phyloP scores from a whole-genome alignment of 208 protist species.

The Entamoeba nuttalli region DNA sequence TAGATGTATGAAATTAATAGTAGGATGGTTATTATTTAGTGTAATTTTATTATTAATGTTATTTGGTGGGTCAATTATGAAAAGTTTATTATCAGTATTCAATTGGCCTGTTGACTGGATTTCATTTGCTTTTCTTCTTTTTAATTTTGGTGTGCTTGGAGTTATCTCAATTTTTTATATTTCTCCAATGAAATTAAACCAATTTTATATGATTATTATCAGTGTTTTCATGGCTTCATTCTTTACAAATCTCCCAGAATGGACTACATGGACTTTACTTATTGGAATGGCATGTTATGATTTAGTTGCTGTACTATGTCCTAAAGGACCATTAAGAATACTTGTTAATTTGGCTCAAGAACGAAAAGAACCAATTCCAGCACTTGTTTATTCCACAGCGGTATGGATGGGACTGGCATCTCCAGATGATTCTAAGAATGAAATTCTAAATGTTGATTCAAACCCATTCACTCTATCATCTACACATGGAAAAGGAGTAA shows the following conservation, averaged over 20 bases:
- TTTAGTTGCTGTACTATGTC: conserved; percentile 13
- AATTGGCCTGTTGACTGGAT: background rate
- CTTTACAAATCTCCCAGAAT: background rate
- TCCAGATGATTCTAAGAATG: background rate
- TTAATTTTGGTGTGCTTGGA: background rate
- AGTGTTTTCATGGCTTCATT: background rate
- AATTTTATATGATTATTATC: background rate
- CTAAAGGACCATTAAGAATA: conserved; percentile 14
- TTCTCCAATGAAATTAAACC: background rate
- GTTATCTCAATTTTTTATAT: background rate
- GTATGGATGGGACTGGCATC: background rate
- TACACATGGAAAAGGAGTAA: background rate
- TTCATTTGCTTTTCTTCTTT: background rate
- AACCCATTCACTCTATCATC: background rate
- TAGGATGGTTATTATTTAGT: background rate
- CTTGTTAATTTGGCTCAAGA: conserved; percentile 16
- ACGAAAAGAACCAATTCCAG: conserved; percentile 15
- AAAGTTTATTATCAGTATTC: background rate
- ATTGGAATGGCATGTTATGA: conserved; percentile 2
- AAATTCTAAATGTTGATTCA: background rate
- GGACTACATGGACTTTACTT: background rate
- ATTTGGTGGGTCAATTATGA: background rate
- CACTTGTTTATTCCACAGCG: conserved; percentile 4
- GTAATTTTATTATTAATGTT: background rate
- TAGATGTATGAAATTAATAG: background rate